phyloP scores from a whole-genome alignment of 192 early-diverging fungal genomes.

The Rhizophagus clarus region DNA sequence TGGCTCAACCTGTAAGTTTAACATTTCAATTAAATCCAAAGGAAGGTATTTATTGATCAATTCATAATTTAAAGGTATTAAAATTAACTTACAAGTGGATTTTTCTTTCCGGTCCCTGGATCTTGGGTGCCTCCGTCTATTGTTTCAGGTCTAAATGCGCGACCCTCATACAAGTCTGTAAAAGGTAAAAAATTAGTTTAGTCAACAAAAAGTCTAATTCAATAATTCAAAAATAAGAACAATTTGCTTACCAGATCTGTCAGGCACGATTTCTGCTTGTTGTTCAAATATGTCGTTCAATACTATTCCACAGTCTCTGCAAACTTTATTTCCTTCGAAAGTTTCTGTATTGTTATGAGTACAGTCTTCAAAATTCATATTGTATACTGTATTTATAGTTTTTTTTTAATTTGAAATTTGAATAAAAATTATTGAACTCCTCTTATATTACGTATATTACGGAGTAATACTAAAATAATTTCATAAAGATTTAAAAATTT shows the following conservation, averaged over 20 bases:
- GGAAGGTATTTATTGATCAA: background rate
- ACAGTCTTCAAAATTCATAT: background rate
- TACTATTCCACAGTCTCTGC: background rate
- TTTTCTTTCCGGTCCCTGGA: background rate
- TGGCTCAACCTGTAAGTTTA: background rate
- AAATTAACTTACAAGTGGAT: background rate
- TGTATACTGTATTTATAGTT: background rate
- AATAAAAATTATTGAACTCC: no score
- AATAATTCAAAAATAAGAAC: background rate
- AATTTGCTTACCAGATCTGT: background rate
- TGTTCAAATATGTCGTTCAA: background rate
- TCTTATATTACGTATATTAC: no score
- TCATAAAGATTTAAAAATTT: no score
- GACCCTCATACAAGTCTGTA: background rate
- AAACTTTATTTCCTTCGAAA: background rate
- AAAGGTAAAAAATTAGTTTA: background rate
- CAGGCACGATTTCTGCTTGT: background rate
- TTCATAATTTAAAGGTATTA: background rate
- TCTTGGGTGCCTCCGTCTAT: background rate
- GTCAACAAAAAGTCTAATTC: background rate
- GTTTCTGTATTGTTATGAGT: background rate
- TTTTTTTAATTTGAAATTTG: no score
- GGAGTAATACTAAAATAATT: no score
- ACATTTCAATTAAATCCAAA: background rate
- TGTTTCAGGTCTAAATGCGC: background rate